Evolutionary conservation across 495 filamentous ascomycete species (phyloP).

Genomic region (Tuber calosporum): DNA sequence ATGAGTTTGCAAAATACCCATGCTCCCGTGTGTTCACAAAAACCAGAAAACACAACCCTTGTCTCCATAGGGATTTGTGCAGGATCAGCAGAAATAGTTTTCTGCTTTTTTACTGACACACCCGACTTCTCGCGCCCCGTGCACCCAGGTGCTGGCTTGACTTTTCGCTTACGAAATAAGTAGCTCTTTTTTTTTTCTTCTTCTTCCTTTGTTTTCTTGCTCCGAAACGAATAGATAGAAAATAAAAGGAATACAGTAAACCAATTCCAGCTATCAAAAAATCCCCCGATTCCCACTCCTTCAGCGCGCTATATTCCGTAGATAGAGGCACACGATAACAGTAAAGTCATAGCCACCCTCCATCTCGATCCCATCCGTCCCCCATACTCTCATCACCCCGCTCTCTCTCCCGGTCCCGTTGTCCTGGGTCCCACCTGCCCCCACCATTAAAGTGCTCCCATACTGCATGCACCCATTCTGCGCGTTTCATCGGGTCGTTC

Average conservation of each 20-base stretch:
- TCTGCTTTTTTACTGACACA: no score
- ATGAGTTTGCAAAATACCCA: not conserved
- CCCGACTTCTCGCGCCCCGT: no score
- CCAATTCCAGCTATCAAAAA: not conserved
- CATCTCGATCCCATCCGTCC: not conserved
- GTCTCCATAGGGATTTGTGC: no score
- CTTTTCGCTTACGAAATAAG: not conserved
- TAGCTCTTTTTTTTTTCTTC: constrained; percentile 3
- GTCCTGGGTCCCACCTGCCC: constrained; percentile 16
- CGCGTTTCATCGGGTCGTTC: constrained; percentile 26
- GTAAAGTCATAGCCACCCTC: not conserved
- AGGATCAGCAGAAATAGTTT: no score
- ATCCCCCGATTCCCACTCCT: not conserved
- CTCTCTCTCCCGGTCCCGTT: constrained; percentile 9
- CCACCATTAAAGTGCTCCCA: constrained; percentile 33
- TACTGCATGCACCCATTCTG: constrained; percentile 30
- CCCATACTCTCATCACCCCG: constrained; percentile 1
- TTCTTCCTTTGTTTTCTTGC: not conserved
- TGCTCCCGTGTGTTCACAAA: not conserved
- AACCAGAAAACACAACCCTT: constrained; percentile 4
- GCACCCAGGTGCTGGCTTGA: not conserved
- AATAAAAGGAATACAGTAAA: not conserved
- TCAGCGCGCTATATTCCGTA: not conserved
- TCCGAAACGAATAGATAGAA: not conserved
- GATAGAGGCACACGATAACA: not conserved